Conservation (phyloP, 2,329 filamentous ascomycete species). For the Penicillium capsulatum region DNA sequence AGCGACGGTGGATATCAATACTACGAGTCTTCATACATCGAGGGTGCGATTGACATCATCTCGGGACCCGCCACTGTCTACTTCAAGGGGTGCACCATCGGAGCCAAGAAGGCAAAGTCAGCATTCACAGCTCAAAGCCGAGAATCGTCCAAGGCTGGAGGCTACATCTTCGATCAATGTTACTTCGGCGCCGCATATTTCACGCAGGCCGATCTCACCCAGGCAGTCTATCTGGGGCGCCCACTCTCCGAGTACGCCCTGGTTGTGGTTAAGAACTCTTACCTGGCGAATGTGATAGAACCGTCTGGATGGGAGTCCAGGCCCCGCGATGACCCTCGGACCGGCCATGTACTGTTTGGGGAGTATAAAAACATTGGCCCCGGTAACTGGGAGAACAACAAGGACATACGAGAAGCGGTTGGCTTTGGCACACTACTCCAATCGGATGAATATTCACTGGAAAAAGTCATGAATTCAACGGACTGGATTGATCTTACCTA, state of each 20-base stretch:
- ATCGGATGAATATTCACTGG: conserved; percentile 32
- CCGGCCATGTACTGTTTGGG: conserved; percentile 15
- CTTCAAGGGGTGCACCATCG: conserved; percentile 30
- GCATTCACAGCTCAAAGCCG: conserved; percentile 21
- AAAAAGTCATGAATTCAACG: conserved; percentile 34
- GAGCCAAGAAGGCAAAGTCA: conserved; percentile 23
- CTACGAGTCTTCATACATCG: conserved; percentile 45
- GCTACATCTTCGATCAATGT: conserved; percentile 27
- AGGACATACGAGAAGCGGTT: conserved; percentile 33
- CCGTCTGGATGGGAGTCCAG: conserved; percentile 19
- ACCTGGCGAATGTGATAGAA: conserved; percentile 13
- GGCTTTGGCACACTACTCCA: conserved; percentile 35
- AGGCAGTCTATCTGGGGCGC: conserved; percentile 17
- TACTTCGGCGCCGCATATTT: conserved; percentile 24
- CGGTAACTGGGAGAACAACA: conserved; percentile 19
- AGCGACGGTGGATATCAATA: conserved; percentile 43
- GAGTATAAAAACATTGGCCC: conserved; percentile 18
- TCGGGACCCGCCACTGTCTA: conserved; percentile 32
- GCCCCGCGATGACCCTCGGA: conserved; percentile 29
- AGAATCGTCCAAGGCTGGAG: conserved; percentile 17
- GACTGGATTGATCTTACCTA: conserved; percentile 41
- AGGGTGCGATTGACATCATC: conserved; percentile 51
- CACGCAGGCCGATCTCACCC: conserved; percentile 16
- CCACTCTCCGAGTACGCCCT: conserved; percentile 18
- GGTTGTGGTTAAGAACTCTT: conserved; percentile 20